Evolutionary conservation across 257 asterid genomes (phyloP).

Genomic region (Nicotiana noctiflora): DNA sequence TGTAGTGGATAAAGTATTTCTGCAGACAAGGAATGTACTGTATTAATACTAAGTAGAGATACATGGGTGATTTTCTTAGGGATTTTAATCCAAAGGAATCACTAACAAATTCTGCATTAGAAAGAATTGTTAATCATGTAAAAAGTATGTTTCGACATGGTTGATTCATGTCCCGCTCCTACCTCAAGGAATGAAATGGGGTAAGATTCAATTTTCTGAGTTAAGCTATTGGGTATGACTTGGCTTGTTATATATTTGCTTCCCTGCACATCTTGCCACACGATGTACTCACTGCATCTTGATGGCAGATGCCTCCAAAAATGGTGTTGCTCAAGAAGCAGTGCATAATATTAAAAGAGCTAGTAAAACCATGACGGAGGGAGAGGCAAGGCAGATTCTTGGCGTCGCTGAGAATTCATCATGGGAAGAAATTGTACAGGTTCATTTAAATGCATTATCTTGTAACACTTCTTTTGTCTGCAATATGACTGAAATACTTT

Average conservation of each 20-base stretch:
- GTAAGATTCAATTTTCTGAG: neutral
- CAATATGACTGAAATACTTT: neutral
- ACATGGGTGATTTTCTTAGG: neutral
- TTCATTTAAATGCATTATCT: neutral
- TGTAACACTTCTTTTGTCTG: neutral
- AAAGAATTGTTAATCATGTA: neutral
- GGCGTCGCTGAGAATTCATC: constrained; percentile 55
- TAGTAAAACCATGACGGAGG: constrained; percentile 58
- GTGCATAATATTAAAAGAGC: constrained; percentile 42
- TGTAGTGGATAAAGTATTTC: too few species aligned
- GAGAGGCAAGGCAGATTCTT: constrained; percentile 74
- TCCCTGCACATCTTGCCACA: neutral
- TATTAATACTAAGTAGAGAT: neutral
- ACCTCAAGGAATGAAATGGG: neutral
- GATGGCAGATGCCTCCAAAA: constrained; percentile 62
- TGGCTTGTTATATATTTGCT: neutral
- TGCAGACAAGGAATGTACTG: neutral
- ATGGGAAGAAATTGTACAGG: constrained; percentile 73
- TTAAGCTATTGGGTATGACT: neutral
- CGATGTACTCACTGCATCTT: neutral
- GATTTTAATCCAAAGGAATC: neutral
- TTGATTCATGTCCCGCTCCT: neutral
- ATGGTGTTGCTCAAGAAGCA: constrained; percentile 72
- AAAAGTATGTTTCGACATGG: neutral
- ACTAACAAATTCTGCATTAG: neutral